These are phyloP conservation scores for Lepidium africanum DNA, from an alignment of 345 rosid genomes.

Conservation along the genomic window DNA sequence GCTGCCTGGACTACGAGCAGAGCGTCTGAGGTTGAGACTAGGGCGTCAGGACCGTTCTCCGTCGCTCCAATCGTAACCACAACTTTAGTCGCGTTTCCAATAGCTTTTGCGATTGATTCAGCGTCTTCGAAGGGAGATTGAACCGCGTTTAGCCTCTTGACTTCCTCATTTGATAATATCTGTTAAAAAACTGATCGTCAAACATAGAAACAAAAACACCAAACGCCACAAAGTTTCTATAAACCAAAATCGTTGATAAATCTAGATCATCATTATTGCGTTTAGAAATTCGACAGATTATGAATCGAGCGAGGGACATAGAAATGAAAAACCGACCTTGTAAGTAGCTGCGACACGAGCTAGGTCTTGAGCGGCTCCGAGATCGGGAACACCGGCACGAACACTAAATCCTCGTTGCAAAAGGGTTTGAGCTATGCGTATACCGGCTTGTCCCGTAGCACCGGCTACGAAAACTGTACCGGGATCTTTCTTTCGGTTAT, in stretches of 20 bases:
- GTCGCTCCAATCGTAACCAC: conserved; percentile 67
- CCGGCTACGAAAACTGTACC: conserved; percentile 86
- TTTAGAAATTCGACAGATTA: background rate
- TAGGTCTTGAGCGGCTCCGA: conserved; percentile 74
- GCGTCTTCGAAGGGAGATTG: conserved; percentile 59
- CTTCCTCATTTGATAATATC: conserved; percentile 79
- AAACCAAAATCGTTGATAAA: background rate
- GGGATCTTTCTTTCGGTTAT: conserved; percentile 61
- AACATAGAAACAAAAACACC: background rate
- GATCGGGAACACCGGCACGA: conserved; percentile 85
- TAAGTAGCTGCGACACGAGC: conserved; percentile 78
- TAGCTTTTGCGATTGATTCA: conserved; percentile 90
- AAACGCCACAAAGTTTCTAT: background rate
- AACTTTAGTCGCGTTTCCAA: conserved; percentile 89
- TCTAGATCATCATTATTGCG: background rate
- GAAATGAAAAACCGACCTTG: conserved; percentile 45
- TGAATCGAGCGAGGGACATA: background rate
- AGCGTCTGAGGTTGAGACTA: conserved; percentile 65
- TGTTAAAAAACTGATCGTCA: conserved; percentile 20
- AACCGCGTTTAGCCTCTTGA: conserved; percentile 79
- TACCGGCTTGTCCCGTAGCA: conserved; percentile 87
- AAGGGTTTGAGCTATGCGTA: conserved; percentile 66
- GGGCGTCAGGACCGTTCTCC: conserved; percentile 64
- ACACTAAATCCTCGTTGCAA: conserved; percentile 78
- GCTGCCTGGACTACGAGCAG: conserved; percentile 69